These are phyloP conservation scores for Cardamine resedifolia DNA, from an alignment of 345 rosid species.

Conservation along the genomic window DNA sequence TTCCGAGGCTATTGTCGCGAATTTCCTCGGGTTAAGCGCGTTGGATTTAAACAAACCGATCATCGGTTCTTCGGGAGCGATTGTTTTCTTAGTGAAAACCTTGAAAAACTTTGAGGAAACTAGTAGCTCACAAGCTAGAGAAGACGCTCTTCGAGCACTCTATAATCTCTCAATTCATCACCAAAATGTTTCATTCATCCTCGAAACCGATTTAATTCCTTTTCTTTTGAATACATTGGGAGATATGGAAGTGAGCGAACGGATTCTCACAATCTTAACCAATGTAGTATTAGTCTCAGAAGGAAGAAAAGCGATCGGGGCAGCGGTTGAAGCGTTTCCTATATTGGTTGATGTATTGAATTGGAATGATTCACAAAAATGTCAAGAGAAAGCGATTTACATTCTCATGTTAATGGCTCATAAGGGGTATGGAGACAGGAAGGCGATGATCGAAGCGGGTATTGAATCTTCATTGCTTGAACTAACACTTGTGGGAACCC, in stretches of 20 bases:
- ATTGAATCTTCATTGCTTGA: conserved; percentile 79
- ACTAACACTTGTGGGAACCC: conserved; percentile 73
- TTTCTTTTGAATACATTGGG: conserved; percentile 64
- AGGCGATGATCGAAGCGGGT: conserved; percentile 89
- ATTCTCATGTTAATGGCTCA: conserved; percentile 93
- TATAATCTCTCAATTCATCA: conserved; percentile 77
- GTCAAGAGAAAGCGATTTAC: conserved; percentile 91
- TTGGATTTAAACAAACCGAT: conserved; percentile 80
- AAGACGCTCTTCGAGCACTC: conserved; percentile 85
- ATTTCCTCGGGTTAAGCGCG: conserved; percentile 88
- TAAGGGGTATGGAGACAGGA: conserved; percentile 67
- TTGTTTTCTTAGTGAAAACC: conserved; percentile 59
- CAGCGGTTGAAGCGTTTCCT: conserved; percentile 52
- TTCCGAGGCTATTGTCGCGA: conserved; percentile 75
- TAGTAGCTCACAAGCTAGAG: conserved; percentile 62
- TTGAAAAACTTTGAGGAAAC: conserved; percentile 44
- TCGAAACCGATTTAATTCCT: conserved; percentile 63
- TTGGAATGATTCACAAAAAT: conserved; percentile 79
- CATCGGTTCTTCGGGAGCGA: conserved; percentile 83
- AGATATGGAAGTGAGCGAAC: conserved; percentile 84
- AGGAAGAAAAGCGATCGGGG: conserved; percentile 70
- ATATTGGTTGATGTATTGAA: conserved; percentile 77
- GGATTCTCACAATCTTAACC: conserved; percentile 68
- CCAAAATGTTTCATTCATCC: conserved; percentile 49
- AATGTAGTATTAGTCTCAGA: conserved; percentile 67